phyloP scores from a whole-genome alignment of 2,329 filamentous ascomycete species.

The Pseudofabraea citricarpa region DNA sequence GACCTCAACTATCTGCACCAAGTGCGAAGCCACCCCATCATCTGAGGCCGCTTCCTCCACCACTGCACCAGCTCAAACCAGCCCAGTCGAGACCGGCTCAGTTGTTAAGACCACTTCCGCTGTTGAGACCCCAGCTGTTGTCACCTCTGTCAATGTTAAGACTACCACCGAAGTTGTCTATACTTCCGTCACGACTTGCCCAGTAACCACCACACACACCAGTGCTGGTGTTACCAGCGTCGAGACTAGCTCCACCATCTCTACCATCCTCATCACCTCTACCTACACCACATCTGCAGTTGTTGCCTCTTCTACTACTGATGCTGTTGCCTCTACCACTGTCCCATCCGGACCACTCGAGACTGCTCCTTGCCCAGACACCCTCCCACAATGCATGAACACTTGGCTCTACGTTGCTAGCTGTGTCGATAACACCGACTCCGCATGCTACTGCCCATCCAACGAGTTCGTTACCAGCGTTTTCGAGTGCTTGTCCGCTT shows the following conservation, averaged over 20 bases:
- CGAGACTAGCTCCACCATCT: conserved; percentile 4
- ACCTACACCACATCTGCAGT: conserved; percentile 19
- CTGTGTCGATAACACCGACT: conserved; percentile 82
- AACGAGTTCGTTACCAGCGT: conserved; percentile 71
- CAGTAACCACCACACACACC: conserved; percentile 6
- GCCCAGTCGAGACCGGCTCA: neutral
- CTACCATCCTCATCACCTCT: conserved; percentile 9
- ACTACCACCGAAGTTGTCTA: conserved; percentile 3
- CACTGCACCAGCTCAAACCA: neutral
- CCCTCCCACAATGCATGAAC: conserved; percentile 86
- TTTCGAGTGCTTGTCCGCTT: conserved; percentile 75
- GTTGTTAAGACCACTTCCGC: neutral
- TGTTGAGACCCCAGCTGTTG: neutral
- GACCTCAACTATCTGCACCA: conserved; percentile 26
- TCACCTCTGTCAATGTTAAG: neutral
- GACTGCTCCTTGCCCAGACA: conserved; percentile 46
- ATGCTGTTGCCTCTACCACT: conserved; percentile 4
- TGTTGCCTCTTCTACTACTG: neutral
- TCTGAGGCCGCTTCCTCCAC: conserved; percentile 1
- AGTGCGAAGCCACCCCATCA: conserved; percentile 11
- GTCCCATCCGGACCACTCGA: conserved; percentile 30
- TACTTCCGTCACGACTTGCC: conserved; percentile 3
- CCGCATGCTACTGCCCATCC: conserved; percentile 81
- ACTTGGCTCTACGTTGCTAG: conserved; percentile 73
- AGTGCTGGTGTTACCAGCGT: conserved; percentile 13